A percentile compares a stretch with the other conserved stretches of the same genome.
Evolutionary conservation across 1,284 basidiomycete species (phyloP).

Genomic region (Cerrena zonata): DNA sequence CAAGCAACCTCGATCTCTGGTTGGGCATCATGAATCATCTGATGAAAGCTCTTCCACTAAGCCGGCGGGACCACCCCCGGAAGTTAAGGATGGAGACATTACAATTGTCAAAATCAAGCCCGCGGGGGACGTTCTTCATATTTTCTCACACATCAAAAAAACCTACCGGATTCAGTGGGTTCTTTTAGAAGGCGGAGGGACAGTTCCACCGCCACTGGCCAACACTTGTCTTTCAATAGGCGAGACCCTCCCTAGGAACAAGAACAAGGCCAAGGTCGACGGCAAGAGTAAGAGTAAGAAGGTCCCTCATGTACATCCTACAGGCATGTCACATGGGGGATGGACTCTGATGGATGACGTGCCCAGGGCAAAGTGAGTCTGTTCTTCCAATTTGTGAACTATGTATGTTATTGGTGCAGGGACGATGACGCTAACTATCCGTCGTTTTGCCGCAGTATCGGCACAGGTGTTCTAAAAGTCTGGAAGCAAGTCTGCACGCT

Average conservation of each 20-base stretch:
- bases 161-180: slow-evolving; percentile 81
- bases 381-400: background rate
- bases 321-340: slow-evolving; percentile 15
- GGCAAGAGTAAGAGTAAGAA: background rate
- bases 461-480: slow-evolving; percentile 35
- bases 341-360: slow-evolving; percentile 59
- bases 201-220: slow-evolving; percentile 23
- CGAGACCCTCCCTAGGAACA: background rate
- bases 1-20: slow-evolving; percentile 16
- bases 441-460: slow-evolving; percentile 23
- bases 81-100: slow-evolving; percentile 12
- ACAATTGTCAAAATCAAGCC: slow-evolving; percentile 43
- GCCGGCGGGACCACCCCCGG: slow-evolving; percentile 5
- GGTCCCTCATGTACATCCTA: background rate
- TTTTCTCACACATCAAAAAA: slow-evolving; percentile 89
- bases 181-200: slow-evolving; percentile 47
- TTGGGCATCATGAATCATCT: slow-evolving; percentile 2
- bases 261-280: background rate
- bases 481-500: slow-evolving; percentile 29
- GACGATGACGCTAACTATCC: background rate
- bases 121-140: slow-evolving; percentile 68
- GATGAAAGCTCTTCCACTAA: slow-evolving; percentile 14
- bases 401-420: background rate
- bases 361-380: slow-evolving; percentile 56
- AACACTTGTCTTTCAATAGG: background rate